Evolutionary conservation across 805 yeast genomes (phyloP).

Genomic region (Starmerella tilneyi): DNA sequence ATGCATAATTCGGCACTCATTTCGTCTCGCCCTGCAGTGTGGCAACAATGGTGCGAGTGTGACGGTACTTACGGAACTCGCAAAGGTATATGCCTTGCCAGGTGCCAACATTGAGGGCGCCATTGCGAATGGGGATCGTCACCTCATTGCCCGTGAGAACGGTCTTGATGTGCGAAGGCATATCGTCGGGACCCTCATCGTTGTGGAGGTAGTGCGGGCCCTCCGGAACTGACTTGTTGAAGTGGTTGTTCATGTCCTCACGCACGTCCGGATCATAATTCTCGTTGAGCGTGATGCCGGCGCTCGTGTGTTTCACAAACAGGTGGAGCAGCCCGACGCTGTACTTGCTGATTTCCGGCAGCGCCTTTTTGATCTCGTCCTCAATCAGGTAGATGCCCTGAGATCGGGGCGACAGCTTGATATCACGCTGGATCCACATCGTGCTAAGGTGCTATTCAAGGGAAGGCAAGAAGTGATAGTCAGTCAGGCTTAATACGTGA

Average conservation of each 20-base stretch:
- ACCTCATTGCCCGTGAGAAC: conserved; percentile 50
- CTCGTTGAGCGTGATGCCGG: conserved; percentile 66
- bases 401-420: conserved; percentile 46
- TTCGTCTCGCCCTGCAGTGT: conserved; percentile 52
- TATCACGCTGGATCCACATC: conserved; percentile 50
- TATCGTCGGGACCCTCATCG: conserved; percentile 71
- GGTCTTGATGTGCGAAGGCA: conserved; percentile 72
- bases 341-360: conserved; percentile 52
- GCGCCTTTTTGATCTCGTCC: conserved; percentile 45
- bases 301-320: conserved; percentile 71
- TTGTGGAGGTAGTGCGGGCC: conserved; percentile 46
- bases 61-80: conserved; percentile 59
- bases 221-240: conserved; percentile 63
- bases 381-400: conserved; percentile 66
- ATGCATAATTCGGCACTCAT: background rate
- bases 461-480: too few species aligned
- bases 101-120: conserved; percentile 60
- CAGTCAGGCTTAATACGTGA: background rate
- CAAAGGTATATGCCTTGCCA: conserved; percentile 79
- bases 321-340: conserved; percentile 55
- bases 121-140: conserved; percentile 59
- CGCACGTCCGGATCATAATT: conserved; percentile 75
- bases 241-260: conserved; percentile 51
- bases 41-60: conserved; percentile 57
- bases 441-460: background rate